Base-by-base conservation (phyloP, 331 rosid species). In the Arachis monticola region DNA sequence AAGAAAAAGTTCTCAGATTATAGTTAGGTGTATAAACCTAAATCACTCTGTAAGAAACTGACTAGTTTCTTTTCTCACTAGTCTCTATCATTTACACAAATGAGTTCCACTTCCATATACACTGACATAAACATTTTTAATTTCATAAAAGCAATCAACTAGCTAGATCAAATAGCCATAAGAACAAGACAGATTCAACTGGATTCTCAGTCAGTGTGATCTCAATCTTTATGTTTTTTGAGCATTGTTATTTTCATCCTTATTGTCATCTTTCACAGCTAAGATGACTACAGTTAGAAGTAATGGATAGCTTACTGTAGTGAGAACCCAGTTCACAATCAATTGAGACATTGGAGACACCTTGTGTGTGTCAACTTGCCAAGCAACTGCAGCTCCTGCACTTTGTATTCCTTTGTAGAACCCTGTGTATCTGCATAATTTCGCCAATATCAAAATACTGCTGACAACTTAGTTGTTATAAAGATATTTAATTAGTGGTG, bases 331-430 rank as follows among this genome's bases (percentile, higher is more conserved):
- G 17, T 88, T 90, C 60, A 74, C 75, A 55, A 86, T 61, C 83
- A 90, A 70, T 40, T 90, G 91, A 6, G 75, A 8, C 75, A 85
- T 59, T 72, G 73, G 81, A 8, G 93, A 79, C 2, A 80, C 81
- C 3, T 83, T 73, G 22, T 0, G 83, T 4, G 72, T 14, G 56
- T 88, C 96, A 4, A 85, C 78, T 74, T 86, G 90, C 93, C 91
- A 90, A 32, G 96, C 96, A 60, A 81, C 90, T 14, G 90, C 96
- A 1, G 84, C 91, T 57, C 96, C 96, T 10, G 96, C 96, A 75
- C 93, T 90, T 60, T 90, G 93, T 48, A 88, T 69, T 51, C 96
- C 96, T 73, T 84, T 90, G 12, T 86, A 90, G 60, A 90, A 90
- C 66, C 96, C 96, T 74, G 56, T 73, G 47, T 86, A 90, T 87